A percentile compares a stretch with the other conserved stretches of the same genome.
These are phyloP conservation scores for Heteromeles arbutifolia DNA, from an alignment of 306 rosid species.

Conservation along the genomic window DNA sequence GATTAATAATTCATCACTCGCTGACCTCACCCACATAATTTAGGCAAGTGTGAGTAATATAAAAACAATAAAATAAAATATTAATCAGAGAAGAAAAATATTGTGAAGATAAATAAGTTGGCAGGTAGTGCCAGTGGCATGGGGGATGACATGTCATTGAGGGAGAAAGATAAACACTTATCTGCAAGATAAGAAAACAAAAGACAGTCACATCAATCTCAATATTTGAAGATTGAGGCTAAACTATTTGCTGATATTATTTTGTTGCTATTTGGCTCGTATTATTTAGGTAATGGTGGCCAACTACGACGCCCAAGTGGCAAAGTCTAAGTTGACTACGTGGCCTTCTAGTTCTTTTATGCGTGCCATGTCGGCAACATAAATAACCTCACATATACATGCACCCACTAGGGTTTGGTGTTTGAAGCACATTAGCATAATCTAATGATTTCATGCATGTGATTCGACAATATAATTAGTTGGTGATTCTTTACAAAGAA, in stretches of 20 bases:
- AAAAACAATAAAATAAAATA: neutral
- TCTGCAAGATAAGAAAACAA: slow-evolving; percentile 38
- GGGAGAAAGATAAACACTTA: slow-evolving; percentile 28
- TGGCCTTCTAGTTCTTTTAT: neutral
- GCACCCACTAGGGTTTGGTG: neutral
- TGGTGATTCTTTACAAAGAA: neutral
- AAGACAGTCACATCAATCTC: neutral
- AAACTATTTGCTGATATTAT: neutral
- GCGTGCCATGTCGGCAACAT: slow-evolving; percentile 70
- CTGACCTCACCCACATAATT: neutral
- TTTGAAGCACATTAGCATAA: neutral
- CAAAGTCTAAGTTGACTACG: neutral
- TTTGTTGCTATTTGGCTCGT: neutral
- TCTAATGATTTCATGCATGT: neutral
- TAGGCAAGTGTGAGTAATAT: neutral
- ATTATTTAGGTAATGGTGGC: slow-evolving; percentile 11
- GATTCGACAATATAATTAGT: neutral
- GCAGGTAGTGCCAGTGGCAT: slow-evolving; percentile 11
- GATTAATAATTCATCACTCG: neutral
- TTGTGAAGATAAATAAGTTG: neutral
- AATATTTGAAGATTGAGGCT: neutral
- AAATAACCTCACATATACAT: neutral
- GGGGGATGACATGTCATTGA: slow-evolving; percentile 17
- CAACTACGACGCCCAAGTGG: slow-evolving; percentile 39
- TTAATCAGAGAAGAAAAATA: neutral